phyloP scores from a whole-genome alignment of 179 eudicot species.

The Vitellaria paradoxa region DNA sequence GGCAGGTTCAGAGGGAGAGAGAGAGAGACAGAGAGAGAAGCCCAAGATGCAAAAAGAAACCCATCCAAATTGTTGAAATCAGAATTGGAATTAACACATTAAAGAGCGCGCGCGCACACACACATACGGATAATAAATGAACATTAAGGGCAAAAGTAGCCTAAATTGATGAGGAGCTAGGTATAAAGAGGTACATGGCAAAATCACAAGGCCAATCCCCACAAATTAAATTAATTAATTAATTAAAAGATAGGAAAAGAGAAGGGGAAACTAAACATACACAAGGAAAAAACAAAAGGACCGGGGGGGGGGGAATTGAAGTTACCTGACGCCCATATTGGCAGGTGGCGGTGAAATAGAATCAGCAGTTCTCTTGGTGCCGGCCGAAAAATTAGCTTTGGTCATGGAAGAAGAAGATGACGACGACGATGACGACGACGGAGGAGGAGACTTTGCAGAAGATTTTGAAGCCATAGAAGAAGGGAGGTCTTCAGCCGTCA shows the following conservation, averaged over 20 bases:
- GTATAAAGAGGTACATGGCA: background rate
- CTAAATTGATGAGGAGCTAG: background rate
- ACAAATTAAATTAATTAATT: too few relatives aligned
- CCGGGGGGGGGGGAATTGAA: background rate
- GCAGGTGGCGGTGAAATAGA: constrained; percentile 45
- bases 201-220: too few relatives aligned
- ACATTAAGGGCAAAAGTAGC: background rate
- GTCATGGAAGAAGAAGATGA: constrained; percentile 50
- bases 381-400: constrained; percentile 34
- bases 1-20: background rate
- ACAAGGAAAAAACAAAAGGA: background rate
- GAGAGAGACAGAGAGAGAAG: background rate
- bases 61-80: background rate
- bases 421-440: constrained; percentile 45
- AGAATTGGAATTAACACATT: background rate
- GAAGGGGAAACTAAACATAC: background rate
- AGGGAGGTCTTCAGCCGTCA: constrained; percentile 63
- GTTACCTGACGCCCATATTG: constrained; percentile 47
- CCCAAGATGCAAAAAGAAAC: background rate
- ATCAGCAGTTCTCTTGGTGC: constrained; percentile 70
- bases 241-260: too few relatives aligned
- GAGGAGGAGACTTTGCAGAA: constrained; percentile 19
- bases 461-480: constrained; percentile 23
- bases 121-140: background rate
- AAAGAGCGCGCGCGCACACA: background rate